Percentiles rank a stretch among this genome's conserved stretches.
These are phyloP conservation scores for Scorias spongiosa DNA, from an alignment of 2,329 filamentous ascomycete species.

Conservation along the genomic window DNA sequence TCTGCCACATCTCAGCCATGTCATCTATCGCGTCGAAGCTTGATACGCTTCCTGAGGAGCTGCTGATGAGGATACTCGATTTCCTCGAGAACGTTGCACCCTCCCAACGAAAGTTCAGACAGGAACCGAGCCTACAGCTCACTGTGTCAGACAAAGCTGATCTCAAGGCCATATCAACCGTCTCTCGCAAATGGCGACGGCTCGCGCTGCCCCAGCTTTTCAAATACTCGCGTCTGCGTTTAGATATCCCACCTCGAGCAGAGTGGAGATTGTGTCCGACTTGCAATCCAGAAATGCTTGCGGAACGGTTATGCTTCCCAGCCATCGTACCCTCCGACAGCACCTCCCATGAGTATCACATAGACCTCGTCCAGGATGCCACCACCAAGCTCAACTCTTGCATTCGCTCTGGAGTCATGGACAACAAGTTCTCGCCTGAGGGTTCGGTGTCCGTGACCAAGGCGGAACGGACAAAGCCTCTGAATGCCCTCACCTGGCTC, in stretches of 20 bases:
- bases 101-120: conserved; percentile 33
- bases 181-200: conserved; percentile 39
- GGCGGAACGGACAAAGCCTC: conserved; percentile 1
- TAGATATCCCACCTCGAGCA: conserved; percentile 9
- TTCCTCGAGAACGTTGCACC: conserved; percentile 37
- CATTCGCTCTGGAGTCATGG: not conserved
- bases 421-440: not conserved
- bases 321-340: not conserved
- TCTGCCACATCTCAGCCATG: not conserved
- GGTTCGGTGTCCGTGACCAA: not conserved
- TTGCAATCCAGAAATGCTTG: not conserved
- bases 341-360: conserved; percentile 3
- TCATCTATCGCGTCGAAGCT: conserved; percentile 1
- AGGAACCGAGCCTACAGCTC: conserved; percentile 34
- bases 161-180: conserved; percentile 43
- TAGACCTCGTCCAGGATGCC: conserved; percentile 2
- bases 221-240: conserved; percentile 31
- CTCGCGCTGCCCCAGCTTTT: conserved; percentile 43
- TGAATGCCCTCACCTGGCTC: conserved; percentile 4
- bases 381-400: not conserved
- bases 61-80: conserved; percentile 41
- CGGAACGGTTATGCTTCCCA: not conserved
- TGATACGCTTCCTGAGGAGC: conserved; percentile 42
- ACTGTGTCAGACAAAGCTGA: conserved; percentile 21
- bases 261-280: conserved; percentile 3